These are phyloP conservation scores for Geosiphon pyriformis DNA, from an alignment of 192 early-diverging fungal genomes.

Conservation along the genomic window DNA sequence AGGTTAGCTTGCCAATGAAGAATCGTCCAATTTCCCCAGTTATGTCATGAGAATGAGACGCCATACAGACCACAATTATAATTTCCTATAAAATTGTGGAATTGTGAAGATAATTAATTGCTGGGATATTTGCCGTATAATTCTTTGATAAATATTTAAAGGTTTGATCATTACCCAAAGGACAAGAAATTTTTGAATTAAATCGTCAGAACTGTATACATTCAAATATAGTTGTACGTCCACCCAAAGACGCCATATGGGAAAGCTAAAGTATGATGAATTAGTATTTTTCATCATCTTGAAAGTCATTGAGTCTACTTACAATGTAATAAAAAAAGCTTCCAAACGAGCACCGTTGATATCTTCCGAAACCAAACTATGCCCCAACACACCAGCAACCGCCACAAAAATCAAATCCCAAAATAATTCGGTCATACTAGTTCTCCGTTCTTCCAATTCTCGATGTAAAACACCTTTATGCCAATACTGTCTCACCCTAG, in stretches of 20 bases:
- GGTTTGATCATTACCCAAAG: conserved; percentile 21
- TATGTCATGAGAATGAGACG: conserved; percentile 2
- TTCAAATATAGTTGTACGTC: conserved; percentile 19
- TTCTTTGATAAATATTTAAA: not conserved
- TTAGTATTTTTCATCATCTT: not conserved
- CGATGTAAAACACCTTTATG: conserved; percentile 19
- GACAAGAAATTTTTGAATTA: conserved; percentile 25
- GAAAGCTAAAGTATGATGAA: conserved; percentile 6
- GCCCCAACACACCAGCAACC: conserved; percentile 10
- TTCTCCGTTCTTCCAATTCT: conserved; percentile 20
- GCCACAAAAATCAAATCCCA: conserved; percentile 29
- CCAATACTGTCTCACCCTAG: conserved; percentile 25
- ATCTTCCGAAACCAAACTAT: not conserved
- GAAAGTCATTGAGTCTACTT: not conserved
- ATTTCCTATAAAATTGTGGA: conserved; percentile 23
- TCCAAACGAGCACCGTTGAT: not conserved
- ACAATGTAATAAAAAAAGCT: conserved; percentile 24
- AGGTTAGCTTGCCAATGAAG: not conserved
- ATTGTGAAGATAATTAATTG: not conserved
- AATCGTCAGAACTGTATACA: conserved; percentile 24
- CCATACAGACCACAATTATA: conserved; percentile 20
- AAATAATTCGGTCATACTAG: conserved; percentile 27
- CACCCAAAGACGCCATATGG: conserved; percentile 9
- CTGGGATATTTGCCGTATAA: not conserved
- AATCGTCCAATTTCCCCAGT: not conserved